Evolutionary conservation across 1,284 basidiomycete genomes (phyloP), one percentile per base, ranked within the genome.

Genomic region (Nidula niveotomentosa): DNA sequence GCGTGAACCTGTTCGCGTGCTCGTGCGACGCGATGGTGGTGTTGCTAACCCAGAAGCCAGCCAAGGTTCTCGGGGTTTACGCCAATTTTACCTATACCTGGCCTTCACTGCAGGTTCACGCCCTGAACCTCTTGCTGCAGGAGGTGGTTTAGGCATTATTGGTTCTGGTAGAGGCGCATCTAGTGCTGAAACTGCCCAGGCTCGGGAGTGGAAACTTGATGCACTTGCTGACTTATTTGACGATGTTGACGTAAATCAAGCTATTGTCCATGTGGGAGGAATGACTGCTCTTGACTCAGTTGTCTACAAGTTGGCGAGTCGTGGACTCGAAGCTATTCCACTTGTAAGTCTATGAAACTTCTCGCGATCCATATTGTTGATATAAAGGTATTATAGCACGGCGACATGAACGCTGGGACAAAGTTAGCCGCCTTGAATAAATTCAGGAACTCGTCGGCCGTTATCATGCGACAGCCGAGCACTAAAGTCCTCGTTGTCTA

Each of bases 141-240:
- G 78, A 33, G 78, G 80, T 47, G 93, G 94, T 4, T 80, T 92
- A 35, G 94, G 94, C 8, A 95, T 94, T 50, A 94, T 95, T 60
- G 94, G 94, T 15, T 94, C 93, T 23, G 93, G 94, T 10, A 79
- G 94, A 52, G 84, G 88, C 43, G 81, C 85, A 3, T 84, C 86
- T 9, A 91, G 78, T 69, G 89, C 92, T 10, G 94, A 96, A 72
- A 93, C 86, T 47, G 85, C 86, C 10, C 91, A 94, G 68, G 94
- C 94, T 37, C 84, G 93, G 59, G 96, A 98, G 73, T 98, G 95
- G 93, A 99, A 99, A 74, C 78, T 99, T 51, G 96, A 99, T 66
- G 95, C 94, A 13, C 80, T 99, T 36, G 88, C 91, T 23, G 96
- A 98, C 70, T 78, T 98, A 57, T 88, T 97, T 60, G 94, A 96